Base-by-base conservation (phyloP, 2,329 filamentous ascomycete genomes). In the Thelonectria discophora region DNA sequence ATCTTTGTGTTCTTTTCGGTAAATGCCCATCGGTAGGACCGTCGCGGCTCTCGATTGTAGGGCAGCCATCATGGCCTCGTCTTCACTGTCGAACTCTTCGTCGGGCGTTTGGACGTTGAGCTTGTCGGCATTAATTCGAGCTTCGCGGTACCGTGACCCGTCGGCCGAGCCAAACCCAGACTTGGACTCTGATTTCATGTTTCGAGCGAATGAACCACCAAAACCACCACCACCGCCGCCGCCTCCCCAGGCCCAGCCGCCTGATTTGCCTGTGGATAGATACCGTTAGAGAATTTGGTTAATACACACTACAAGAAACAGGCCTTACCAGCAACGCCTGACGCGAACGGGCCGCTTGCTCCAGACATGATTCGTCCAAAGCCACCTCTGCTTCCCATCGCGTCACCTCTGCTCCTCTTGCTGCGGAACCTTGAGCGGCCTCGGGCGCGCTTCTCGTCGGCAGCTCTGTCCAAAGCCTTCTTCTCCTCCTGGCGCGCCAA, bases 91-190 rank as follows among this genome's bases (percentile, higher is more conserved):
- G 49, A 82, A 73, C 32, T 83, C 80, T n/a, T 80, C 80, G 20
- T 80, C 66, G 56, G 78, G 69, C 54, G 78, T 66, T 74, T 80
- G 74, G 50, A 73, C 69, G 66, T 83, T 83, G 49, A 88, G 82
- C 58, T 81, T 79, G 68, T 88, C 85, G 65, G 84, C 82, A 66
- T 87, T 86, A 71, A 87, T 83, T 73, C 85, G 76, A 34, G 78
- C 67, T 63, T 86, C 82, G 60, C 77, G 74, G 58, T 71, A 68
- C 34, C 70, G 65, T 49, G 67, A 65, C 17, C 68, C 65, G 15
- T 72, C 71, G 17, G 71, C 73, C 47, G 80, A 76, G 39, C 75
- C 74, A 60, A 82, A 81, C 42, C 76, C 78, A 59, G 65, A 50
- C 56, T 75, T 79, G 43, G 72, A 73, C 54, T 82, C 76, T 46